A percentile compares a stretch with the other conserved stretches of the same genome.
Conservation (phyloP, 495 filamentous ascomycete genomes). For the Immersiella caudata region DNA sequence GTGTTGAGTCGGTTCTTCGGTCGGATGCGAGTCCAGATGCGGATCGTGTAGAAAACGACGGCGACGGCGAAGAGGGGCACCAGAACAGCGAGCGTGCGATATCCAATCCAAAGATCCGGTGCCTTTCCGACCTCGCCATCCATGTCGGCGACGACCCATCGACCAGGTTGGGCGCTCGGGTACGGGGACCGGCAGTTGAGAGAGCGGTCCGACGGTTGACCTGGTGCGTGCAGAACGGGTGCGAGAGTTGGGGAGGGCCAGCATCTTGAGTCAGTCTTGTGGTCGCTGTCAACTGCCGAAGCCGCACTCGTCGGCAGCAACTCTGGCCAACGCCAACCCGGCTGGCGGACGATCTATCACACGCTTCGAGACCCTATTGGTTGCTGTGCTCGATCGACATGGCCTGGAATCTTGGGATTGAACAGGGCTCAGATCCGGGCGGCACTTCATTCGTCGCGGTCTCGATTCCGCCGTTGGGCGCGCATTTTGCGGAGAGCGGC, state of each 20-base stretch:
- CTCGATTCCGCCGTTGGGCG: background rate
- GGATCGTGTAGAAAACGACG: background rate
- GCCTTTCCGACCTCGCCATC: background rate
- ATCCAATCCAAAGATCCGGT: background rate
- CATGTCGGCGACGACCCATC: background rate
- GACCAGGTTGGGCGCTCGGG: background rate
- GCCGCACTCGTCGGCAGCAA: background rate
- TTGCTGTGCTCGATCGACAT: background rate
- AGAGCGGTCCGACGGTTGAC: background rate
- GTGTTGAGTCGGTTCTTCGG: slow-evolving; percentile 10
- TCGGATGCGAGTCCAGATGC: slow-evolving; percentile 15
- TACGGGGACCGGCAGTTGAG: background rate
- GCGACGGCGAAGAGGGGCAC: slow-evolving; percentile 12
- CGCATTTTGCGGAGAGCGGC: background rate
- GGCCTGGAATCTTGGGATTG: background rate
- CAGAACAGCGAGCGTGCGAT: slow-evolving; percentile 5
- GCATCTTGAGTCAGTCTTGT: background rate
- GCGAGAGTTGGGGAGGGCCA: background rate
- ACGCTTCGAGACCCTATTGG: background rate
- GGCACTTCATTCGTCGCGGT: background rate
- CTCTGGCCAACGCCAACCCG: background rate
- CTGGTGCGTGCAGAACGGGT: background rate
- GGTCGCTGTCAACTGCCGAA: background rate
- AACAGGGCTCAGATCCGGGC: background rate
- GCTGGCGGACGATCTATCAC: background rate